Evolutionary conservation across 257 asterid genomes (phyloP), one percentile per base, ranked within the genome.

Genomic region (Solanum gandarillasii): DNA sequence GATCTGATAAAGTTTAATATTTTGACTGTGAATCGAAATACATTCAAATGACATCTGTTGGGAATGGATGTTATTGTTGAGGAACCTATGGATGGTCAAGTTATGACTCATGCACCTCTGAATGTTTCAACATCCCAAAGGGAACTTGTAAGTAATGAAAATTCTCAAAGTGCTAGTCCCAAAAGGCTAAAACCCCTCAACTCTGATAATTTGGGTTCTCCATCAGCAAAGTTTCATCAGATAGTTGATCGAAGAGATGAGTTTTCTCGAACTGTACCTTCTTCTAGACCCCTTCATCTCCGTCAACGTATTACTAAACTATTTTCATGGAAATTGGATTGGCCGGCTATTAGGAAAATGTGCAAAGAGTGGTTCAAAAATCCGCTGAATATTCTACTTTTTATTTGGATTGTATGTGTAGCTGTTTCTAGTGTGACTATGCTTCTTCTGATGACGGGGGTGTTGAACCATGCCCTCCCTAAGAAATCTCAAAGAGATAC

Each of bases 351-450:
- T 34, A 41, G 93, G 86, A 91, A 86, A 48, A 86, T 96, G 11
- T 38, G 91, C 88, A 95, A 92, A 88, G 97, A 95, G 88, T 95
- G 98, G 99, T 91, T 96, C 72, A 90, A 93, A 86, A 87, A 96
- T 91, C 98, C 98, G 5, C 70, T 93, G 87, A 95, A 96, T 87
- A 29, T 95, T 88, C 96, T 98, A 35, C 94, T 95, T 89, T 93
- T 94, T 83, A 32, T 92, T 52, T 96, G 98, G 98, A 93, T 95
- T 16, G 41, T 88, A 3, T 86, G 90, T 72, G 98, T 96, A 76
- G 98, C 95, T 83, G 84, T 96, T 86, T 96, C 99, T 5, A 95
- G 99, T 29, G 98, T 98, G 73, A 92, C 93, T 75, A 91, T 96
- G 13, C 94, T 95, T 90, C 91, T 96, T 92, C 94, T 95, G 88